These are phyloP conservation scores for Patellaria atrata DNA, from an alignment of 495 filamentous ascomycete species.

Conservation along the genomic window DNA sequence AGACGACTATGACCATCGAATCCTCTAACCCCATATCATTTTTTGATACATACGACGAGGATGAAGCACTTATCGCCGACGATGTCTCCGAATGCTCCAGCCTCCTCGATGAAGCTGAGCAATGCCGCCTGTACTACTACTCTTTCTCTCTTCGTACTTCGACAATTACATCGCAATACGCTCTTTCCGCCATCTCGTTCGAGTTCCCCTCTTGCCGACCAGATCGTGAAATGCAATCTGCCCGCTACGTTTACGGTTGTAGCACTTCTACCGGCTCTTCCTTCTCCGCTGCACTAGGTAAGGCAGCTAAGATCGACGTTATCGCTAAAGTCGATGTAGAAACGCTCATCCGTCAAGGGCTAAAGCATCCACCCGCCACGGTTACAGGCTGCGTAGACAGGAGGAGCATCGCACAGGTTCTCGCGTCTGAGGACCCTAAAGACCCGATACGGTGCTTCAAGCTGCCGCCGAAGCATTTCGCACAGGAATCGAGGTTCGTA, in stretches of 20 bases:
- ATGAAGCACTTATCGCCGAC: slow-evolving; percentile 3
- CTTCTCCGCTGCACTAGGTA: slow-evolving; percentile 38
- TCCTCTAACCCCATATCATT: slow-evolving; percentile 16
- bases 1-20: background rate
- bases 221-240: slow-evolving; percentile 35
- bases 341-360: slow-evolving; percentile 34
- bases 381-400: slow-evolving; percentile 42
- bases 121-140: slow-evolving; percentile 55
- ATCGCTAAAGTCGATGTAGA: slow-evolving; percentile 42
- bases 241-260: slow-evolving; percentile 45
- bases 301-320: slow-evolving; percentile 45
- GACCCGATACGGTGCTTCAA: slow-evolving; percentile 44
- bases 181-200: slow-evolving; percentile 44
- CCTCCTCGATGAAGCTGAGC: slow-evolving; percentile 39
- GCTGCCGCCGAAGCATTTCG: slow-evolving; percentile 42
- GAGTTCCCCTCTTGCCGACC: slow-evolving; percentile 45
- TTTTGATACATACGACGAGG: slow-evolving; percentile 24
- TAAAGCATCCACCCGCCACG: slow-evolving; percentile 28
- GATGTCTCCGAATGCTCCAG: slow-evolving; percentile 47
- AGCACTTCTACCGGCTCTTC: slow-evolving; percentile 30
- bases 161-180: slow-evolving; percentile 44
- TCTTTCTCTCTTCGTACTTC: slow-evolving; percentile 33
- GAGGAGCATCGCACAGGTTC: slow-evolving; percentile 32
- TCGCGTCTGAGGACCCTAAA: slow-evolving; percentile 27
- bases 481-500: slow-evolving; percentile 51